Base-by-base conservation (phyloP, 192 early-diverging fungal genomes). In the Entomortierella parvispora region DNA sequence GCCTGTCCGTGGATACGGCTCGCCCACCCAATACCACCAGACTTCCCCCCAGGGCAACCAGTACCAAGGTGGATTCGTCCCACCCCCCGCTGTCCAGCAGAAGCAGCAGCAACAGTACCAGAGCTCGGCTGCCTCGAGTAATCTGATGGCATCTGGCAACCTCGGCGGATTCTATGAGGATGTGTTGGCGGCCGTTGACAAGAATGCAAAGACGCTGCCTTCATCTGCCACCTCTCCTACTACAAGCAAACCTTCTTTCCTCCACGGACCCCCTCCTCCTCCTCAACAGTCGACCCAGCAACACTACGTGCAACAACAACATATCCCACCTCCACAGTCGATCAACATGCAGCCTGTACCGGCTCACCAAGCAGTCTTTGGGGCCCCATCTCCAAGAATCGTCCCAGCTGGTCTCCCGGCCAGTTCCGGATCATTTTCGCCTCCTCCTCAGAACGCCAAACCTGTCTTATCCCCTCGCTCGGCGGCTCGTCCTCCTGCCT, bases 151-250 rank as follows among this genome's bases (percentile, higher is more conserved):
- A n/a, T n/a, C n/a, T n/a, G n/a, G n/a, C n/a, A n/a, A n/a, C n/a
- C n/a, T n/a, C n/a, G n/a, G n/a, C 40, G 66, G 66, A 22, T 77
- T 77, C 43, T 77, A 68, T 26, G 65, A 77, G 42, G 74, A 77
- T 55, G 74, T 77, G 2, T 54, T 77, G 9, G 74, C 74, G 0
- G 74, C 74, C 0, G 74, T 77, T 0, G 74, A 77, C 42, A 67
- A 62, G n/a, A 67, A 68, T 37, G 29, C 47, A 0, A 25, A 14
- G 2, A 20, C 25, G 22, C 22, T n/a, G 28, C 53, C 28, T 14
- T 12, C 31, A 56, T 8, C 50, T 15, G 32, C 26, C 28, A 2
- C 42, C 12, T 25, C 23, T 22, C 25, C 29, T 4, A 29, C 23
- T 2, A 22, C 51, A 7, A 6, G 9, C 14, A 7, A 34, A 15